Evolutionary conservation across 805 yeast species (phyloP), one percentile per base, ranked within the genome.

Genomic region (Komagataella phaffii): DNA sequence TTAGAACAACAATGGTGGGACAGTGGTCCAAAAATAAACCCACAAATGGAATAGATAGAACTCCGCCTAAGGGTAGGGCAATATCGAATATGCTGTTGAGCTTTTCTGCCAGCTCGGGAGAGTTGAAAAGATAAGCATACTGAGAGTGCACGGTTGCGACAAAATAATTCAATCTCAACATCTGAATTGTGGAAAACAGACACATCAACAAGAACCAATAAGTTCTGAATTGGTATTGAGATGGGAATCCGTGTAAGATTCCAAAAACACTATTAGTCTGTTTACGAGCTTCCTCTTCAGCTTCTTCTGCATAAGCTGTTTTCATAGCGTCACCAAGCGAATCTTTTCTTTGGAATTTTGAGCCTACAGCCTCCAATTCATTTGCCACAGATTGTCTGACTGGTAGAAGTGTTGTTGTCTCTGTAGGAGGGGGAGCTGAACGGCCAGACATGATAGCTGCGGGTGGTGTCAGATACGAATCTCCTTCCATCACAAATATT

Each of bases 131-230:
- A 56, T 64, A 77, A 10, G 72, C 61, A 58, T 77, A 77, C 59
- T 77, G 83, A n/a, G 81, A 69, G 50, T 74, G 71, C 53, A 77
- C 68, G 17, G 83, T 77, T 21, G 82, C 81, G 49, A 77, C 82
- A 61, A 77, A 77, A 62, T 77, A 77, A 62, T 77, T 77, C 52
- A 77, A 64, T 58, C 82, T 65, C 53, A 77, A 67, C 83, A 77
- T 77, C 63, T 74, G 80, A 53, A 77, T 70, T 18, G 77, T 75
- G n/a, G 79, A 68, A 59, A 76, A 76, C 24, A 66, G 49, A 56
- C 78, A 70, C 66, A 76, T 75, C 46, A 77, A 64, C 47, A 63
- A 56, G 56, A 77, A 77, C 81, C 81, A 77, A 51, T 70, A 74
- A 2, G 81, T 72, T 53, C 65, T 68, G 60, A 77, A 66, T 61